Evolutionary conservation across 139 green algal genomes (phyloP).

Genomic region (Medakamo hakoo): DNA sequence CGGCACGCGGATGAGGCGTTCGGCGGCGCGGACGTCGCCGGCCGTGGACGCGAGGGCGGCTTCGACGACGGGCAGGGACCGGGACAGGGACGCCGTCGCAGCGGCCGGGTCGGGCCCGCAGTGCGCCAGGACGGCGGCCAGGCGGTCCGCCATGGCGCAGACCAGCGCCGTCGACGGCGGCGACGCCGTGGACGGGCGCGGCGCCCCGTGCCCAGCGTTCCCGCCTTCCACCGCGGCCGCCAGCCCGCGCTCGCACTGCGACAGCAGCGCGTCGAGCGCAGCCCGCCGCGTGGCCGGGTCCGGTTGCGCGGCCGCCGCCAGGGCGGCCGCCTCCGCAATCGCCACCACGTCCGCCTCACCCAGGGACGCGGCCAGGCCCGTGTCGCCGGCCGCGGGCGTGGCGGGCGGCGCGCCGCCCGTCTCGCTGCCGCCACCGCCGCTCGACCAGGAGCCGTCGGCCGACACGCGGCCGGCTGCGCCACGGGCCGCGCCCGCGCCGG

Average conservation of each 20-base stretch:
- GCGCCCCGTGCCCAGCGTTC: neutral
- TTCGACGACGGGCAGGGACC: neutral
- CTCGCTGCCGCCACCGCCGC: no score
- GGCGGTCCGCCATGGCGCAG: neutral
- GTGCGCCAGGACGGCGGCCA: neutral
- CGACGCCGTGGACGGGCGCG: neutral
- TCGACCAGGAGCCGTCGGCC: no score
- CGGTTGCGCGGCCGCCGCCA: no score
- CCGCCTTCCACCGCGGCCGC: no score
- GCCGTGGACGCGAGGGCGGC: neutral
- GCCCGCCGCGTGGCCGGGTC: neutral
- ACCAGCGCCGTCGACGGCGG: neutral
- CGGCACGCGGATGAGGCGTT: constrained; percentile 27
- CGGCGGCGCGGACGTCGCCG: constrained; percentile 10
- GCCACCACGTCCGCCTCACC: neutral
- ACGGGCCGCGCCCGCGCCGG: no score
- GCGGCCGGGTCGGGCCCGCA: neutral
- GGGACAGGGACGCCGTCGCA: neutral
- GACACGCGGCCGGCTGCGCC: no score
- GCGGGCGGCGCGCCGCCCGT: no score
- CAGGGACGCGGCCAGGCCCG: neutral
- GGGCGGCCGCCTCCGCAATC: neutral
- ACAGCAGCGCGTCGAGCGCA: constrained; percentile 9
- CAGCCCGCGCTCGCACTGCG: neutral
- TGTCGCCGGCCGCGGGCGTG: neutral